Evolutionary conservation across 768 basidiomycete genomes (phyloP), one percentile per base, ranked within the genome.

Genomic region (Chalciporus sphaerocephalus): DNA sequence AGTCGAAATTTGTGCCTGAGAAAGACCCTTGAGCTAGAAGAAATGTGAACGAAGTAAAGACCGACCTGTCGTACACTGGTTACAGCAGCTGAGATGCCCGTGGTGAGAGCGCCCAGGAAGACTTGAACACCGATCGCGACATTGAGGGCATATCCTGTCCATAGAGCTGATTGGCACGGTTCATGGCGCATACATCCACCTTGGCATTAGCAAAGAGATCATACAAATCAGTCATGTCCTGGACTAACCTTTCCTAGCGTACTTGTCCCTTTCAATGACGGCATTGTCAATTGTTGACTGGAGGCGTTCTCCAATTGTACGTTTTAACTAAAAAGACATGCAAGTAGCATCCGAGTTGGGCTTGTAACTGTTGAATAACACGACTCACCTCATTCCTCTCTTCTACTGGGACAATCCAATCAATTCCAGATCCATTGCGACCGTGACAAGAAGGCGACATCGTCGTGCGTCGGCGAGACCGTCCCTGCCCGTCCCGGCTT

Each of bases 71-170:
- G 66, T 6, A 70, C 74, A 16, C 51, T 59, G 6, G 69, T 61
- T 3, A 73, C 66, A 5, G 66, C 68, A 5, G 80, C 80, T 1
- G 83, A 72, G 13, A 86, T 50, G 1, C 79, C 85, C 0, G 85
- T 87, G 6, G 82, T 86, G 22, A 87, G 65, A 2, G 85, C 75
- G 6, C 83, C 84, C 22, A 87, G 62, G 0, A 82, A 30, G 4
- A 87, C 78, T 57, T 87, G 85, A 28, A 83, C 43, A 11, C 72
- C 74, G 35, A 85, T 86, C 0, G 83, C 81, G 11, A 68, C 42
- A 44, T 74, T 74, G 27, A 74, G 62, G 5, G 63, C 58, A 40
- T 61, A 65, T 0, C 58, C 57, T 5, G 65, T 65, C 38, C 46
- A 48, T 44, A 55, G 42, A 7, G 71, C 73, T 73, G 40, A 17